Base-by-base conservation (phyloP, 2,329 filamentous ascomycete genomes). In the Penicillium sp. region DNA sequence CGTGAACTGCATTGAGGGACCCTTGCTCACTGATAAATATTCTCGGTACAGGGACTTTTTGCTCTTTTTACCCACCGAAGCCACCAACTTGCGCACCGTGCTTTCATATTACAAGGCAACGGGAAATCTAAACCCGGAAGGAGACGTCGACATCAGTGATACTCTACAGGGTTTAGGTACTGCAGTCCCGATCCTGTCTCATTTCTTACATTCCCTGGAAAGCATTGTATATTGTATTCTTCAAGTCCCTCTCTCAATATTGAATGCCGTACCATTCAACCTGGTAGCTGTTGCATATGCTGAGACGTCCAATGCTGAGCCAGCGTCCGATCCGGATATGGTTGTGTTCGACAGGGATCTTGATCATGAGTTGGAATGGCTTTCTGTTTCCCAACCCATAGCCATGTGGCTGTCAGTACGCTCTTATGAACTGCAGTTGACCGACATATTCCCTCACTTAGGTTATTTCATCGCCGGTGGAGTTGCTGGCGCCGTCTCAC, bases 401-500 rank as follows among this genome's bases (percentile, higher is more conserved):
- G 72, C 72, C 66, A 71, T 76, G 66, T 74, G 72, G 72, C 69
- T 76, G 70, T 74, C 68, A 60, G 65, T 69, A 59, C 70, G 71
- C 67, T 74, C 70, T 70, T 70, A 70, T 74, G 68, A 72, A 72
- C 69, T 68, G 63, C 73, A 73, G 72, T 76, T 75, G 71, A 76
- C 74, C 65, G 73, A 73, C 63, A 74, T 71, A 65, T 73, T 70
- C 71, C 74, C 73, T 65, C 68, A 76, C 71, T 64, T 74, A 96
- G 94, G 94, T 83, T 99, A 97, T 78, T 99, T 97, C 76, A 77
- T 96, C 77, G 94, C 94, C 73, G 94, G 94, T 80, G 94, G 91
- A 74, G 81, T 96, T 71, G 91, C 93, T 72, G 94, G 94, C 72
- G 93, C 91, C 72, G 87, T 97, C 67, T 97, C 93, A 70, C 88